phyloP scores from a whole-genome alignment of 164 flowering plant genomes.

The Stephania japonica region DNA sequence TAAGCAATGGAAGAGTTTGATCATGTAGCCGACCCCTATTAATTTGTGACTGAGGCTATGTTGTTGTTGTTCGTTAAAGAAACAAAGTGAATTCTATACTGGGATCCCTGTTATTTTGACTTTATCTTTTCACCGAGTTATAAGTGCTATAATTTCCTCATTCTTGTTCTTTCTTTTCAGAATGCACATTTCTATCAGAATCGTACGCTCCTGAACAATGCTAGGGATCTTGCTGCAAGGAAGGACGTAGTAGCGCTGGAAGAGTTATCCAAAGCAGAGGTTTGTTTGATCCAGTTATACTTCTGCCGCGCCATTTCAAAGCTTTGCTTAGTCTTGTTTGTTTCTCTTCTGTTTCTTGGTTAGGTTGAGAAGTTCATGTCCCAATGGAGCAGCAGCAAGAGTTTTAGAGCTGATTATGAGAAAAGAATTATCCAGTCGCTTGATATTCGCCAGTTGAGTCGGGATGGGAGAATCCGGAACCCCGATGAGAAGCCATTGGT shows the following conservation, averaged over 20 bases:
- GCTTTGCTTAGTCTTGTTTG: neutral
- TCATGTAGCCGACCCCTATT: too few relatives aligned
- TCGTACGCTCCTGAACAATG: slow-evolving; percentile 49
- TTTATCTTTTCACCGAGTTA: neutral
- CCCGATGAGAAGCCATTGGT: slow-evolving; percentile 67
- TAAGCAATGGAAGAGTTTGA: too few relatives aligned
- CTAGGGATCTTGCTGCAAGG: slow-evolving; percentile 64
- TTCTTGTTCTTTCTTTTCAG: slow-evolving; percentile 31
- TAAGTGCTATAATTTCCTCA: neutral
- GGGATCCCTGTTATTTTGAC: neutral
- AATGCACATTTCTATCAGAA: slow-evolving; percentile 52
- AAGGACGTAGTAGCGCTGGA: slow-evolving; percentile 59
- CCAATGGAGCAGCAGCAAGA: slow-evolving; percentile 58
- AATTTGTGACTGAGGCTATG: too few relatives aligned
- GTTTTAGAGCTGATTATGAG: slow-evolving; percentile 78
- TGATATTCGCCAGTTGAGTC: slow-evolving; percentile 65
- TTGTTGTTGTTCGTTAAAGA: too few relatives aligned
- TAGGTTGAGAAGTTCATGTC: slow-evolving; percentile 76
- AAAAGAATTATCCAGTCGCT: slow-evolving; percentile 64
- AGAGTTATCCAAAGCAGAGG: slow-evolving; percentile 58
- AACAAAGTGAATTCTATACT: neutral
- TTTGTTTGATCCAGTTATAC: slow-evolving; percentile 20
- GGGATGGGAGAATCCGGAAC: slow-evolving; percentile 84
- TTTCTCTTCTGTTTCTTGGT: slow-evolving; percentile 3
- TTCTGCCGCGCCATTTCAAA: neutral